Percentiles rank a stretch among this genome's conserved stretches.
Conservation (phyloP, 1,139 yeast species). For the Diutina scorzettiae region DNA sequence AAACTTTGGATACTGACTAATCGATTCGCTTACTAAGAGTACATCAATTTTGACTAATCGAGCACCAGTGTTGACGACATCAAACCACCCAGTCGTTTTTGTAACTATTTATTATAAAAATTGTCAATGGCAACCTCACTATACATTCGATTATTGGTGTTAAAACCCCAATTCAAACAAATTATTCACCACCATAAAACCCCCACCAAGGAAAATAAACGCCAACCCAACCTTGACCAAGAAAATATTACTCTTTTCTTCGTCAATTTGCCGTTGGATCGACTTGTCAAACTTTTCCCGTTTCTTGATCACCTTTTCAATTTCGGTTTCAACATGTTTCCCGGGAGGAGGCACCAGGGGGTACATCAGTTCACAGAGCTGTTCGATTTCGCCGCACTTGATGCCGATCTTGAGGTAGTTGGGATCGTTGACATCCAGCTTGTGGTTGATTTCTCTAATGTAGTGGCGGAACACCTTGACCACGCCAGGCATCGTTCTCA, state of each 20-base stretch:
- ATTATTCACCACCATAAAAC: too few relatives aligned
- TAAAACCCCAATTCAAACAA: too few relatives aligned
- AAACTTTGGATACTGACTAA: too few relatives aligned
- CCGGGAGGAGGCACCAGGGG: conserved; percentile 33
- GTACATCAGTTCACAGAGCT: conserved; percentile 65
- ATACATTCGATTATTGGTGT: too few relatives aligned
- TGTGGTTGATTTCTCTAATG: conserved; percentile 64
- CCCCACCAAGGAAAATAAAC: neutral
- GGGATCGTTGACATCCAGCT: conserved; percentile 72
- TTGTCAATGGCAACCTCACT: too few relatives aligned
- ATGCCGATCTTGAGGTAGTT: conserved; percentile 77
- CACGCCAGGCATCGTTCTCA: conserved; percentile 69
- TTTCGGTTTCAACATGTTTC: neutral
- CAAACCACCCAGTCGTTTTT: too few relatives aligned
- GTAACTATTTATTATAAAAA: too few relatives aligned
- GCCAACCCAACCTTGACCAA: conserved; percentile 1
- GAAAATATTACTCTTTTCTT: neutral
- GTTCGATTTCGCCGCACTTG: conserved; percentile 79
- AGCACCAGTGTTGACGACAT: too few relatives aligned
- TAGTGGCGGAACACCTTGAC: conserved; percentile 64
- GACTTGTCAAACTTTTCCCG: neutral
- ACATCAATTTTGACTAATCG: too few relatives aligned
- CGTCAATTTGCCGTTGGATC: neutral
- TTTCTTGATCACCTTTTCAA: neutral
- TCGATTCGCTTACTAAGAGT: too few relatives aligned